A percentile compares a stretch with the other conserved stretches of the same genome.
Evolutionary conservation across 1,284 basidiomycete species (phyloP).

Genomic region (Moesziomyces aphidis): DNA sequence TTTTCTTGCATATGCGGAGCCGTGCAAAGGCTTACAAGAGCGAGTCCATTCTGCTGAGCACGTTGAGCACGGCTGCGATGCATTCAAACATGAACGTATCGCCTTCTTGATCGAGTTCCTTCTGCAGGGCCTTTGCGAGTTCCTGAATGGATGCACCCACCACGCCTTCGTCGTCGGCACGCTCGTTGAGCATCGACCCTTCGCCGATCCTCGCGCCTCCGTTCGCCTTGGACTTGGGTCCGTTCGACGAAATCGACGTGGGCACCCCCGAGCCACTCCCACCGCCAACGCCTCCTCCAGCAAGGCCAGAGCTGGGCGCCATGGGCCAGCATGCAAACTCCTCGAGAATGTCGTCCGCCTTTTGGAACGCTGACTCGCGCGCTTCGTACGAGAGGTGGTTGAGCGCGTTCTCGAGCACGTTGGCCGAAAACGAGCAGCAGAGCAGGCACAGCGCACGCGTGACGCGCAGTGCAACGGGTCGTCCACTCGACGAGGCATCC

Average conservation of each 20-base stretch:
- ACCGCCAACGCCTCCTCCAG: slow-evolving; percentile 36
- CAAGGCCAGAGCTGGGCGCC: slow-evolving; percentile 57
- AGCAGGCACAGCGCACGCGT: slow-evolving; percentile 63
- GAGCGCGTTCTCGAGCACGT: slow-evolving; percentile 66
- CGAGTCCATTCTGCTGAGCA: slow-evolving; percentile 60
- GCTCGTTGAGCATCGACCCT: slow-evolving; percentile 33
- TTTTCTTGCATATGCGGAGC: neutral
- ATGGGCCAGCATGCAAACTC: slow-evolving; percentile 67
- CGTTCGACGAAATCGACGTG: slow-evolving; percentile 26
- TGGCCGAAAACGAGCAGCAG: slow-evolving; percentile 59
- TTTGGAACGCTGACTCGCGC: slow-evolving; percentile 60
- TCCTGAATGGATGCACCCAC: slow-evolving; percentile 52
- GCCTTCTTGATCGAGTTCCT: slow-evolving; percentile 50
- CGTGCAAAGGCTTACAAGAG: slow-evolving; percentile 23
- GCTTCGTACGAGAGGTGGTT: slow-evolving; percentile 62
- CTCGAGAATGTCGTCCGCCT: slow-evolving; percentile 58
- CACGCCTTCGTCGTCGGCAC: slow-evolving; percentile 24
- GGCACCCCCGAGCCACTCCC: slow-evolving; percentile 19
- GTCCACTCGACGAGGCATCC: slow-evolving; percentile 24
- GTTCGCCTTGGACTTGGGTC: slow-evolving; percentile 17
- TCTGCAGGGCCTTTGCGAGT: slow-evolving; percentile 53
- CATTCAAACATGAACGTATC: slow-evolving; percentile 58
- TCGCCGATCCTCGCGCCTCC: slow-evolving; percentile 42
- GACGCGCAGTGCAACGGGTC: slow-evolving; percentile 47
- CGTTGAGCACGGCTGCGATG: slow-evolving; percentile 62